These are phyloP conservation scores for Amaranthus cruentus DNA, from an alignment of 148 eudicot genomes.

Conservation along the genomic window DNA sequence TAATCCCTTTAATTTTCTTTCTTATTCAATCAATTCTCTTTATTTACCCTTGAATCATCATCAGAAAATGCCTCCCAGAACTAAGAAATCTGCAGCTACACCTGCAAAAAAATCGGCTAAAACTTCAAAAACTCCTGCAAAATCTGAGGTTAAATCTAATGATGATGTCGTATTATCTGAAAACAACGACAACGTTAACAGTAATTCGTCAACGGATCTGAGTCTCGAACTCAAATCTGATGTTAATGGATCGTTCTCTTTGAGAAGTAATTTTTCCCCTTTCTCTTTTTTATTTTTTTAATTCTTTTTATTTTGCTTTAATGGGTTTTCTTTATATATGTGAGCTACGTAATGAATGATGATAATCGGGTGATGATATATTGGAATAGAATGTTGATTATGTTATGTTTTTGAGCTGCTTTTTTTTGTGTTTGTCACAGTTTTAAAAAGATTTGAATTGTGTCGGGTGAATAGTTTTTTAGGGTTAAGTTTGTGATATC, in stretches of 20 bases:
- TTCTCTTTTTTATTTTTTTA: not conserved
- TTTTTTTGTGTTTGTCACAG: too few relatives aligned
- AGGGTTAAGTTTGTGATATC: not conserved
- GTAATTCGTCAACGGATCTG: constrained; percentile 29
- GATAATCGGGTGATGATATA: too few relatives aligned
- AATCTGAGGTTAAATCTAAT: constrained; percentile 5
- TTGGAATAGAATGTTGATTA: too few relatives aligned
- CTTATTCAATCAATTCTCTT: not conserved
- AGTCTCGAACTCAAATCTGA: constrained; percentile 15
- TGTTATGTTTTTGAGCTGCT: too few relatives aligned
- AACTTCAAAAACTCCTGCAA: constrained; percentile 27
- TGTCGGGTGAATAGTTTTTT: not conserved
- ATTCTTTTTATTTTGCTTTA: not conserved
- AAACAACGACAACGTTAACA: not conserved
- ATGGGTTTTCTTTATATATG: too few relatives aligned
- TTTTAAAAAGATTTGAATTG: too few relatives aligned
- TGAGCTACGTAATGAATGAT: too few relatives aligned
- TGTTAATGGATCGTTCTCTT: constrained; percentile 17
- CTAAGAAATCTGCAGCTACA: constrained; percentile 44
- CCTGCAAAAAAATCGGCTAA: constrained; percentile 45
- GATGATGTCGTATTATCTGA: constrained; percentile 9
- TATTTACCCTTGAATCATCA: not conserved
- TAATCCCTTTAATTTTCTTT: not conserved
- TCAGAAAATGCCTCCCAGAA: constrained; percentile 52
- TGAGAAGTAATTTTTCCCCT: constrained; percentile 29